A percentile compares a stretch with the other conserved stretches of the same genome.
phyloP scores from a whole-genome alignment of 2,329 filamentous ascomycete genomes.

The Nigrograna mackinnonii region DNA sequence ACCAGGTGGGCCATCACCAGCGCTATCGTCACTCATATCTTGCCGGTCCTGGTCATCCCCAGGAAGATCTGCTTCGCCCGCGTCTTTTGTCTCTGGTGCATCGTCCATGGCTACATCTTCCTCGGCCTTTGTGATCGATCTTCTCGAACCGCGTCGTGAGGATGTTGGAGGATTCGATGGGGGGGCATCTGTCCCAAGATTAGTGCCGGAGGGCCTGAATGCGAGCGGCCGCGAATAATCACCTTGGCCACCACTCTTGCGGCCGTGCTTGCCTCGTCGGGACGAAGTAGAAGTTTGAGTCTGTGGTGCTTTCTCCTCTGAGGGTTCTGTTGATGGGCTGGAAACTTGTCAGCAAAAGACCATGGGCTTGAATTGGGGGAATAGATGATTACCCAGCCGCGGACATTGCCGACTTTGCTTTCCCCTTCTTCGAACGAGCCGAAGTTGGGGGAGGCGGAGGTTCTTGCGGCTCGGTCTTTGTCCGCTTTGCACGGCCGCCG shows the following conservation, averaged over 20 bases:
- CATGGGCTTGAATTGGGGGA: no score
- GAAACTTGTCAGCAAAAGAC: no score
- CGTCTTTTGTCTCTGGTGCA: slow-evolving; percentile 64
- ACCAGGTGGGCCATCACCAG: slow-evolving; percentile 66
- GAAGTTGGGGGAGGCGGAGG: slow-evolving; percentile 41
- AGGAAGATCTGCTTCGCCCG: slow-evolving; percentile 43
- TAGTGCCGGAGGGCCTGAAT: slow-evolving; percentile 18
- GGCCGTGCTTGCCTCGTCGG: slow-evolving; percentile 74
- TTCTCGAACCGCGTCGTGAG: slow-evolving; percentile 36
- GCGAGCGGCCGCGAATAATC: slow-evolving; percentile 16
- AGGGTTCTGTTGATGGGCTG: slow-evolving; percentile 67
- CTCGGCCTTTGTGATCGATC: slow-evolving; percentile 49
- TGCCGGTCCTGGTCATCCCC: slow-evolving; percentile 29
- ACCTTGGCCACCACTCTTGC: slow-evolving; percentile 69
- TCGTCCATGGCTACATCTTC: slow-evolving; percentile 74
- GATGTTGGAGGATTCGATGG: no score
- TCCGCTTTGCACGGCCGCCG: slow-evolving; percentile 48
- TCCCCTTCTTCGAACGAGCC: slow-evolving; percentile 62
- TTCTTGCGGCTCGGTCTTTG: slow-evolving; percentile 68
- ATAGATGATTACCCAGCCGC: slow-evolving; percentile 72
- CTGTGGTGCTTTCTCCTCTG: slow-evolving; percentile 61
- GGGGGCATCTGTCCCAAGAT: no score
- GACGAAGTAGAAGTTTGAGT: slow-evolving; percentile 63
- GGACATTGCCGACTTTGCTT: slow-evolving; percentile 70
- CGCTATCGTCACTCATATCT: slow-evolving; percentile 58